Conservation (phyloP, 169 alveolate genomes). For the Amoebophrya sp. region DNA sequence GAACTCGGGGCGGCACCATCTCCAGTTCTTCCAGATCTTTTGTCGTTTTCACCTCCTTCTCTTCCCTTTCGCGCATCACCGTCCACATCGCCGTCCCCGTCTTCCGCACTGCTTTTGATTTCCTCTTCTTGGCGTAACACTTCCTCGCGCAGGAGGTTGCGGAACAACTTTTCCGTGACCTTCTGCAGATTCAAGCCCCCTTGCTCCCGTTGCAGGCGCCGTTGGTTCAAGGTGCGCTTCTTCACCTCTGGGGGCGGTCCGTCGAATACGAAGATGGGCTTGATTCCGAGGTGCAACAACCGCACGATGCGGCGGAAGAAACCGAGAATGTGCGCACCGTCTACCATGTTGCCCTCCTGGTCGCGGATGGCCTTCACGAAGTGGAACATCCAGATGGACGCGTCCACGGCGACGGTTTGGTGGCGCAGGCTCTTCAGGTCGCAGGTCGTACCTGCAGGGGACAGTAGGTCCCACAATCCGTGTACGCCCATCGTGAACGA, state of each 20-base stretch:
- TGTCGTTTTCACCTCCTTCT: neutral
- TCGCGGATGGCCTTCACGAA: conserved; percentile 37
- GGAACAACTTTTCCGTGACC: conserved; percentile 33
- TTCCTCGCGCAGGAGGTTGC: conserved; percentile 27
- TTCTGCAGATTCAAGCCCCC: conserved; percentile 31
- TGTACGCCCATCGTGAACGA: neutral
- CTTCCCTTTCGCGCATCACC: neutral
- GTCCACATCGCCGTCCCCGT: neutral
- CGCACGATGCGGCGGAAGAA: conserved; percentile 59
- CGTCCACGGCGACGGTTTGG: conserved; percentile 2
- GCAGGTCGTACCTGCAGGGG: conserved; percentile 9
- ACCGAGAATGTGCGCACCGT: conserved; percentile 41
- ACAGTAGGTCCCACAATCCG: neutral
- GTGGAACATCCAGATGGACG: conserved; percentile 29
- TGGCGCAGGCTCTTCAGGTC: neutral
- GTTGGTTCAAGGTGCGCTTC: conserved; percentile 53
- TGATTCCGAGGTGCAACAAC: conserved; percentile 61
- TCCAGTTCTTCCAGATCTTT: neutral
- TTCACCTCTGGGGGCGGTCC: conserved; percentile 70
- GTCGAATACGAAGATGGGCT: conserved; percentile 70
- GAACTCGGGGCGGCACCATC: too few relatives aligned
- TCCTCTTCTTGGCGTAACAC: neutral
- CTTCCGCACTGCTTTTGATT: neutral
- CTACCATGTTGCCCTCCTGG: conserved; percentile 15
- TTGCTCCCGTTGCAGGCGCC: conserved; percentile 48